A percentile compares a stretch with the other conserved stretches of the same genome.
These are phyloP conservation scores for Hymenoscyphus fraxineus DNA, from an alignment of 2,329 filamentous ascomycete species.

Conservation along the genomic window DNA sequence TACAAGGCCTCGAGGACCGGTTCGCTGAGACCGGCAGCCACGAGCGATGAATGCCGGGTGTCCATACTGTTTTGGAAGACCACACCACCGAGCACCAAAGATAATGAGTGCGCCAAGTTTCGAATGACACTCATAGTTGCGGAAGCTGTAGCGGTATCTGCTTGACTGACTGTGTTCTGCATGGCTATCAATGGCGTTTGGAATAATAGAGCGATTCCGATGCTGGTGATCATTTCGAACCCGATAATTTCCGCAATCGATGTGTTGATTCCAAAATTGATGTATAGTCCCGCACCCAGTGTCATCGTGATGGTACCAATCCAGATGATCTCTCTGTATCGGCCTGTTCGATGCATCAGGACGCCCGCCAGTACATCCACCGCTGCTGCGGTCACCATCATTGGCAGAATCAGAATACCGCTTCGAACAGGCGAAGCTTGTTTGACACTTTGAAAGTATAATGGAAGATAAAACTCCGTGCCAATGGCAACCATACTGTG, in stretches of 20 bases:
- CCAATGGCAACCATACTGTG: slow-evolving; percentile 55
- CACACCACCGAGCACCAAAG: slow-evolving; percentile 44
- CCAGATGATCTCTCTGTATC: slow-evolving; percentile 45
- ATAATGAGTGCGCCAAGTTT: slow-evolving; percentile 41
- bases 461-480: slow-evolving; percentile 29
- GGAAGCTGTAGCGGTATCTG: slow-evolving; percentile 45
- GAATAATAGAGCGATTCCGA: slow-evolving; percentile 51
- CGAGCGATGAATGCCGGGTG: slow-evolving; percentile 23
- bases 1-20: slow-evolving; percentile 36
- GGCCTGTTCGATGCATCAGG: slow-evolving; percentile 47
- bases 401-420: slow-evolving; percentile 70
- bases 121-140: slow-evolving; percentile 48
- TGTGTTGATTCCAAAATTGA: slow-evolving; percentile 38
- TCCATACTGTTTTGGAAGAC: slow-evolving; percentile 43
- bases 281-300: slow-evolving; percentile 47
- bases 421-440: slow-evolving; percentile 65
- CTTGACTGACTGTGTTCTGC: slow-evolving; percentile 45
- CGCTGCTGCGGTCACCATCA: slow-evolving; percentile 52
- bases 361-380: slow-evolving; percentile 49
- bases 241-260: slow-evolving; percentile 42
- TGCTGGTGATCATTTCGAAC: slow-evolving; percentile 47
- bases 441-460: slow-evolving; percentile 80
- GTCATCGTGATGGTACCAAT: slow-evolving; percentile 40
- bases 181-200: slow-evolving; percentile 53
- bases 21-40: slow-evolving; percentile 11